These are phyloP conservation scores for Alternaria atra DNA, from an alignment of 2,329 filamentous ascomycete genomes.

Conservation along the genomic window DNA sequence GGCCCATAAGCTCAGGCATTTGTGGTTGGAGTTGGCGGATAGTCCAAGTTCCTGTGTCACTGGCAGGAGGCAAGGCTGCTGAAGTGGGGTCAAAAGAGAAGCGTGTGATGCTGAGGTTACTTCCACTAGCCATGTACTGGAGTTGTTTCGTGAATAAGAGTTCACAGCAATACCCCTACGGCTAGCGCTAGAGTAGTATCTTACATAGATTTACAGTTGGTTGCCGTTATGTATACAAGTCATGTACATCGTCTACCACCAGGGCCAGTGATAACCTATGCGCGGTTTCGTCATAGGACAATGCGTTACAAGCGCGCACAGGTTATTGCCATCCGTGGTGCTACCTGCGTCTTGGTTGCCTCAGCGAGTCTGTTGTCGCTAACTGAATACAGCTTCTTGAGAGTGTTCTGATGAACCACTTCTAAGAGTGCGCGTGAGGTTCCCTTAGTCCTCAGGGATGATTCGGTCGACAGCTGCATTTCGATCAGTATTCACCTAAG, in stretches of 20 bases:
- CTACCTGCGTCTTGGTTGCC: neutral
- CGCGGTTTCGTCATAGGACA: too few species aligned
- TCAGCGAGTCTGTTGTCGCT: neutral
- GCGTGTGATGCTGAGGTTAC: too few species aligned
- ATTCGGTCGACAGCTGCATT: conserved; percentile 44
- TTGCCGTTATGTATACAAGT: neutral
- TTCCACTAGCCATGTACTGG: neutral
- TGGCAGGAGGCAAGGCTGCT: too few species aligned
- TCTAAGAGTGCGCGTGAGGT: too few species aligned
- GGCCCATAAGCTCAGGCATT: too few species aligned
- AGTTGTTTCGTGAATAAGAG: neutral
- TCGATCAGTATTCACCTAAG: conserved; percentile 13
- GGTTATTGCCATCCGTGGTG: neutral
- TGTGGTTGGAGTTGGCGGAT: too few species aligned
- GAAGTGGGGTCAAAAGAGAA: too few species aligned
- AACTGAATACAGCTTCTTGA: neutral
- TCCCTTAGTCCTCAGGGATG: conserved; percentile 36
- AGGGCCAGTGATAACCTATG: too few species aligned
- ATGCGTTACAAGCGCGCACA: neutral
- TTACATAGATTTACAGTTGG: neutral
- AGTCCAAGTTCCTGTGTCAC: too few species aligned
- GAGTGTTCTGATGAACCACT: neutral
- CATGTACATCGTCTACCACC: too few species aligned
- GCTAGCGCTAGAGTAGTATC: neutral
- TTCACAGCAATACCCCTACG: neutral